Evolutionary conservation across 2,329 filamentous ascomycete genomes (phyloP).

Genomic region (Tothia fuscella): DNA sequence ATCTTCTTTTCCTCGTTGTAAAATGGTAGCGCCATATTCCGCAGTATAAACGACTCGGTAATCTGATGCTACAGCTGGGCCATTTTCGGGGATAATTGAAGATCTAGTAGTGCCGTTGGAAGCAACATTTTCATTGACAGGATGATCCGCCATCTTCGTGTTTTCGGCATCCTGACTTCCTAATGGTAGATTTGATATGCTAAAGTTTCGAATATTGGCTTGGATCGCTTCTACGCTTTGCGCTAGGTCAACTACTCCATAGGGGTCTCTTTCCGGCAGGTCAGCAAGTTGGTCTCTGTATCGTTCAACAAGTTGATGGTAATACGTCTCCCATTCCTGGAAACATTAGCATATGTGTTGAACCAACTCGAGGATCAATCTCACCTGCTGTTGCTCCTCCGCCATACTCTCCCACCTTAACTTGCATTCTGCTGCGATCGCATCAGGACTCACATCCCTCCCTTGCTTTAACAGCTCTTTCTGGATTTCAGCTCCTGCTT

Average conservation of each 20-base stretch:
- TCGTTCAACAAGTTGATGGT: too few relatives aligned
- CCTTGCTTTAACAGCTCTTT: conserved; percentile 24
- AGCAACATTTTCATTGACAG: conserved; percentile 10
- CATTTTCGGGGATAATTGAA: conserved; percentile 12
- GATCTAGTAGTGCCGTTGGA: too few relatives aligned
- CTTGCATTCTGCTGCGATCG: conserved; percentile 30
- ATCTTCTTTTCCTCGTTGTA: conserved; percentile 38
- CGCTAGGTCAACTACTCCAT: conserved; percentile 27
- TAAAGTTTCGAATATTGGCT: conserved; percentile 23
- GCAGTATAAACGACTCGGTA: conserved; percentile 39
- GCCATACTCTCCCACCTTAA: conserved; percentile 20
- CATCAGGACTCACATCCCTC: conserved; percentile 26
- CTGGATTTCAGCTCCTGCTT: conserved; percentile 27
- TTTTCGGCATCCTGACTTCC: too few relatives aligned
- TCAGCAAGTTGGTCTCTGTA: too few relatives aligned
- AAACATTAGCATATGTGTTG: neutral
- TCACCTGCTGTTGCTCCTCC: conserved; percentile 9
- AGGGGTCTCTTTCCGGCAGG: too few relatives aligned
- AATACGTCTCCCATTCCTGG: too few relatives aligned
- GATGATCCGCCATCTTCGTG: neutral
- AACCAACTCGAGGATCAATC: neutral
- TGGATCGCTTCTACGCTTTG: conserved; percentile 29
- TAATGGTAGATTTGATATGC: neutral
- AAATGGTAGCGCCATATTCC: conserved; percentile 35
- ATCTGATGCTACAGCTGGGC: conserved; percentile 30